Percentiles rank a stretch among this genome's conserved stretches.
Evolutionary conservation across 2,329 filamentous ascomycete species (phyloP).

Genomic region (Myriosclerotinia duriaeana): DNA sequence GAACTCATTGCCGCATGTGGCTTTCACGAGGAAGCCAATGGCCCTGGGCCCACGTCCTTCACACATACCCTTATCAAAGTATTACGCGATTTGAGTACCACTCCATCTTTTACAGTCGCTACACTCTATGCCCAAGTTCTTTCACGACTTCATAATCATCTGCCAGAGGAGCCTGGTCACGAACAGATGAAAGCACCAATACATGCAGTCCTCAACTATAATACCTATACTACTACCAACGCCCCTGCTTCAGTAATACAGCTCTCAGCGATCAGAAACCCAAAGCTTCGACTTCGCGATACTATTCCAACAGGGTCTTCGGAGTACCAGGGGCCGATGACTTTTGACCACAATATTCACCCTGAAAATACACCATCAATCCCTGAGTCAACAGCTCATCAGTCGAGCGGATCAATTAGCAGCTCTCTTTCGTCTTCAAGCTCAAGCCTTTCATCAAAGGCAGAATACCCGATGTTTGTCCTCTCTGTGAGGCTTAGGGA

Average conservation of each 20-base stretch:
- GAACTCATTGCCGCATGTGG: not conserved
- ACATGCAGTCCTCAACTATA: not conserved
- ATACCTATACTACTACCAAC: too few species aligned
- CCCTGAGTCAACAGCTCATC: not conserved
- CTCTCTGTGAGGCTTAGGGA: not conserved
- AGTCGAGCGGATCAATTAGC: not conserved
- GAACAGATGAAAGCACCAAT: not conserved
- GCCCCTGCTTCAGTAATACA: not conserved
- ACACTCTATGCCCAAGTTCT: not conserved
- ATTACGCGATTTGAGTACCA: not conserved
- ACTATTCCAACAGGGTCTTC: not conserved
- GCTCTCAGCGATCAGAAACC: not conserved
- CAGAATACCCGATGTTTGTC: not conserved
- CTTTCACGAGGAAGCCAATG: not conserved
- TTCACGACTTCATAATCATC: not conserved
- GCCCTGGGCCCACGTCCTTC: not conserved
- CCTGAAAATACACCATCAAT: not conserved
- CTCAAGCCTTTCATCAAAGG: not conserved
- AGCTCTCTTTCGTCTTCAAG: not conserved
- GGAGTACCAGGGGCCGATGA: not conserved
- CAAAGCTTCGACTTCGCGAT: not conserved
- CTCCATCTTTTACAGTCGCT: not conserved
- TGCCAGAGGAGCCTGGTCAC: not conserved
- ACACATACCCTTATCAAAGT: not conserved
- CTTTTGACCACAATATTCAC: not conserved